Evolutionary conservation across 2,329 filamentous ascomycete species (phyloP).

Genomic region (Stagonosporopsis tanaceti): DNA sequence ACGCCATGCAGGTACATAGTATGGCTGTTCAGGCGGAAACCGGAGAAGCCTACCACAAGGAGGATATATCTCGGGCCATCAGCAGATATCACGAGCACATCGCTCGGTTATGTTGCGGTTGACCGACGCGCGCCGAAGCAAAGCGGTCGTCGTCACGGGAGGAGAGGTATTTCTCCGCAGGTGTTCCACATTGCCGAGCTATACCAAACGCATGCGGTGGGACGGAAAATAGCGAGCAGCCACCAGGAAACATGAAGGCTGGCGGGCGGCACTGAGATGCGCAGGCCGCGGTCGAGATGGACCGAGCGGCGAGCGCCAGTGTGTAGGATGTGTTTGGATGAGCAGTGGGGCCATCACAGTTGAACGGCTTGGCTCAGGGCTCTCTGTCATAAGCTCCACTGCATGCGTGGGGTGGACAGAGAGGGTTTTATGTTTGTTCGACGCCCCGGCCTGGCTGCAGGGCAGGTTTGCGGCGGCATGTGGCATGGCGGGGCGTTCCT

Average conservation of each 20-base stretch:
- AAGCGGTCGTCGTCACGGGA: constrained; percentile 18
- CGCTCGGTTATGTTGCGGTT: constrained; percentile 11
- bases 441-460: constrained; percentile 18
- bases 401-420: constrained; percentile 35
- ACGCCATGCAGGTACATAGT: constrained; percentile 21
- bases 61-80: constrained; percentile 17
- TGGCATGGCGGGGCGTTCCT: constrained; percentile 22
- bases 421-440: constrained; percentile 30
- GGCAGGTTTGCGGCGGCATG: constrained; percentile 11
- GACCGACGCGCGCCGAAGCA: constrained; percentile 22
- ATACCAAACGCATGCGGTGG: constrained; percentile 13
- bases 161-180: constrained; percentile 22
- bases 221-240: constrained; percentile 16
- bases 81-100: constrained; percentile 8
- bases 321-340: constrained; percentile 26
- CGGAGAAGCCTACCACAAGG: constrained; percentile 13
- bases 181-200: constrained; percentile 20
- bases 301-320: constrained; percentile 19
- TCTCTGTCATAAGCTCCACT: constrained; percentile 15
- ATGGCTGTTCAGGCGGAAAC: constrained; percentile 5
- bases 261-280: constrained; percentile 10
- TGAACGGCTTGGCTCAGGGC: constrained; percentile 22
- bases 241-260: constrained; percentile 12
- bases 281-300: constrained; percentile 16
- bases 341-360: constrained; percentile 22